These are phyloP conservation scores for Penicillium sp. DNA, from an alignment of 2,329 filamentous ascomycete genomes.

Conservation along the genomic window DNA sequence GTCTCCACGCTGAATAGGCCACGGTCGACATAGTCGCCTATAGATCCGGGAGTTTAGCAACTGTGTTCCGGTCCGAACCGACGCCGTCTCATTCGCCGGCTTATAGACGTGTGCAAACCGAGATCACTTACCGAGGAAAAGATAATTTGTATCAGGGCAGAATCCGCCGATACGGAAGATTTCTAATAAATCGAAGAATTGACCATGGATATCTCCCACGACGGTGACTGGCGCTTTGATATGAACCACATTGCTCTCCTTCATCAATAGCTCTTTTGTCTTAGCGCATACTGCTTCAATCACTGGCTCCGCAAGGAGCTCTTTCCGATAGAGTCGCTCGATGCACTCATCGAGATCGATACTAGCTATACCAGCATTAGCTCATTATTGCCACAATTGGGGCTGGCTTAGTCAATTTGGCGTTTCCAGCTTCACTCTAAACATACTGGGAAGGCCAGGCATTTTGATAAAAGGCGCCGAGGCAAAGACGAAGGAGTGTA, in stretches of 20 bases:
- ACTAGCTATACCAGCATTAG: constrained; percentile 63
- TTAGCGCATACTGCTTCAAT: constrained; percentile 99
- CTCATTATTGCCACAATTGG: constrained; percentile 8
- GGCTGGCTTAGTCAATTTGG: background rate
- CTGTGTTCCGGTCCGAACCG: background rate
- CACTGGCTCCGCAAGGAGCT: constrained; percentile 93
- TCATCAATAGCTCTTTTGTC: constrained; percentile 98
- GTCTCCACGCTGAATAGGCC: constrained; percentile 99
- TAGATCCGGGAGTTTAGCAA: constrained; percentile 3
- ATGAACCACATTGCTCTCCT: constrained; percentile 99
- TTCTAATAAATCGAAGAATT: constrained; percentile 98
- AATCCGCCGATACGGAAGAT: constrained; percentile 98
- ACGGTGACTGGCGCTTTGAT: constrained; percentile 94
- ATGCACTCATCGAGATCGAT: constrained; percentile 99
- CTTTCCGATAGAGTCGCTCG: constrained; percentile 92
- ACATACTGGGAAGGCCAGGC: constrained; percentile 49
- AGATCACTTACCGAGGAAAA: constrained; percentile 74
- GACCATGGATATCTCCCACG: constrained; percentile 96
- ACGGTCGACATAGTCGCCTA: constrained; percentile 96
- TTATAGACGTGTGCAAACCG: background rate
- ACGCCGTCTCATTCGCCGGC: background rate
- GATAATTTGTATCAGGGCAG: constrained; percentile 96
- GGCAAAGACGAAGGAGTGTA: constrained; percentile 1
- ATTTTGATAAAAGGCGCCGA: constrained; percentile 29
- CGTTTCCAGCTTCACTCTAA: background rate